These are phyloP conservation scores for Isoetes engelmannii DNA, from an alignment of 83 land plant genomes.

Conservation along the genomic window DNA sequence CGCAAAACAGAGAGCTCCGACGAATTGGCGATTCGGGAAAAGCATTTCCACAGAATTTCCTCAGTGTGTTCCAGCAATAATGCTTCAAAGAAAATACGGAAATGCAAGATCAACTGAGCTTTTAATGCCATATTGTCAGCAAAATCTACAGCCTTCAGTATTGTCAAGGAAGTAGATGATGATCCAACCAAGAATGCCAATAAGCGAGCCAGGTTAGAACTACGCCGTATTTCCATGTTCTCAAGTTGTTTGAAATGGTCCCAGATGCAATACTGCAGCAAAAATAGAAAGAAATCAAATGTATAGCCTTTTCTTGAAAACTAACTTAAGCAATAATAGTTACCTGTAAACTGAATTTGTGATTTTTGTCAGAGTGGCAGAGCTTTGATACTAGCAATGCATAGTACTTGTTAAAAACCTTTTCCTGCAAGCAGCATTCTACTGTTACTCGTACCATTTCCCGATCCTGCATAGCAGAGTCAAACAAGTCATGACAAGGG, in stretches of 20 bases:
- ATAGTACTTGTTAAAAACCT: slow-evolving; percentile 81
- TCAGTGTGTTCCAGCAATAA: slow-evolving; percentile 49
- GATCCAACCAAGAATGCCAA: slow-evolving; percentile 59
- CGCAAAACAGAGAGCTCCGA: slow-evolving; percentile 65
- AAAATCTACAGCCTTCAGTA: slow-evolving; percentile 67
- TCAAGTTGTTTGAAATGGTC: slow-evolving; percentile 93
- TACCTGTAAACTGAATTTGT: slow-evolving; percentile 95
- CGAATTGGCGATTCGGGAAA: slow-evolving; percentile 60
- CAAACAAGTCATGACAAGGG: too few species aligned
- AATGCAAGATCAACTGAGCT: slow-evolving; percentile 66
- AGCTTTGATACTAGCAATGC: slow-evolving; percentile 68
- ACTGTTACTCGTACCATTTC: slow-evolving; percentile 90
- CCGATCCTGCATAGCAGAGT: slow-evolving; percentile 56
- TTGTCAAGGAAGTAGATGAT: slow-evolving; percentile 63
- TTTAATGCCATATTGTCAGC: slow-evolving; percentile 38
- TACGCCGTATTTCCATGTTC: slow-evolving; percentile 60
- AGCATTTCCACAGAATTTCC: slow-evolving; percentile 54
- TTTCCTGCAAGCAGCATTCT: slow-evolving; percentile 92
- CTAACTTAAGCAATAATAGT: background rate
- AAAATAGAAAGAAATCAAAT: background rate
- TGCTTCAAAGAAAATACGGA: slow-evolving; percentile 63
- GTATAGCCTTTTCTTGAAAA: background rate
- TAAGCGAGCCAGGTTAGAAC: slow-evolving; percentile 68
- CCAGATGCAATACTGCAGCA: slow-evolving; percentile 83
- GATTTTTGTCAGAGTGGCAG: slow-evolving; percentile 90